Conservation (phyloP, 306 rosid genomes). For the Dalbergia cultrata region DNA sequence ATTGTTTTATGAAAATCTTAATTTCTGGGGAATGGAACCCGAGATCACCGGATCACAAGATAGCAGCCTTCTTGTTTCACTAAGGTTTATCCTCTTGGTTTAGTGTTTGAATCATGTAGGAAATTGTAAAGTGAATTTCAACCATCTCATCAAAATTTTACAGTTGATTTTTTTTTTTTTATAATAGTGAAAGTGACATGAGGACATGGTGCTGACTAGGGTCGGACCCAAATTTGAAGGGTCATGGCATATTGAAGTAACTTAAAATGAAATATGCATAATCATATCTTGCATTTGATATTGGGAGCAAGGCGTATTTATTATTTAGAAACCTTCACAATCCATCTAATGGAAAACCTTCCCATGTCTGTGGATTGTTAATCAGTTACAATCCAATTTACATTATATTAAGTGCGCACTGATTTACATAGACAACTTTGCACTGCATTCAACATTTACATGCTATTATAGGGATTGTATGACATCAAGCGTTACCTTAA, state of each 20-base stretch:
- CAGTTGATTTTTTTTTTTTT: no score
- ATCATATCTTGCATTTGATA: no score
- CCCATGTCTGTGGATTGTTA: background rate
- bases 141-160: no score
- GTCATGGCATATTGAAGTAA: no score
- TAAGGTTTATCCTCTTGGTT: background rate
- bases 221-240: no score
- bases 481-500: background rate
- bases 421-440: background rate
- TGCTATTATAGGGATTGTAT: background rate
- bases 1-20: background rate
- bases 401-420: background rate
- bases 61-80: no score
- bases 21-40: background rate
- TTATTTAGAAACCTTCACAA: background rate
- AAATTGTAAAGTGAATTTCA: no score
- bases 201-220: no score
- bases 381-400: background rate
- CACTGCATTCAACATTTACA: background rate
- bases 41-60: background rate
- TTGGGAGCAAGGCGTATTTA: no score
- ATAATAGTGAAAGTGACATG: no score
- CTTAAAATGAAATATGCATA: no score
- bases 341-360: background rate
- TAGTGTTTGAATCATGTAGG: conserved; percentile 12